Conservation (phyloP, 2,329 filamentous ascomycete species). For the Mycosphaerelloides madeirae region DNA sequence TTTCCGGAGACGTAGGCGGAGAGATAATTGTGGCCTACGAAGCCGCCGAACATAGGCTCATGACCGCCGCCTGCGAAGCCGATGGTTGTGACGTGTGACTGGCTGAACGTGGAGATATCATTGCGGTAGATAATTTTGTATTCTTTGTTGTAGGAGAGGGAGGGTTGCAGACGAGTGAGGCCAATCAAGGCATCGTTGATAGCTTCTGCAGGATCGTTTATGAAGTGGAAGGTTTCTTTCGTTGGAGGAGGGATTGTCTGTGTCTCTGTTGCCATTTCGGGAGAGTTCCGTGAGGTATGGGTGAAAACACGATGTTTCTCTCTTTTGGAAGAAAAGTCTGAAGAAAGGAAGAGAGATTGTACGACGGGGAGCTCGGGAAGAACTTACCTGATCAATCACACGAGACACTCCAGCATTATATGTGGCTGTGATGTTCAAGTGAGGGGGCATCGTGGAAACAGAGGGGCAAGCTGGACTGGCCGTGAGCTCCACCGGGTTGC, state of each 20-base stretch:
- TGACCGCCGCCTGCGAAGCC: constrained; percentile 37
- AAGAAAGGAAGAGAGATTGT: background rate
- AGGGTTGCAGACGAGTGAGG: constrained; percentile 32
- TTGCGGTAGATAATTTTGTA: constrained; percentile 36
- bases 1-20: constrained; percentile 58
- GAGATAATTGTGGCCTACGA: constrained; percentile 59
- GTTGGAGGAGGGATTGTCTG: constrained; percentile 16
- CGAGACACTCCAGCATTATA: constrained; percentile 1
- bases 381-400: background rate
- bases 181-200: constrained; percentile 35
- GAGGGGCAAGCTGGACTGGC: too few species aligned
- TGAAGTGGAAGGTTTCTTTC: constrained; percentile 36
- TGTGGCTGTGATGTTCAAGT: constrained; percentile 6
- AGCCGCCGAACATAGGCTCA: constrained; percentile 61
- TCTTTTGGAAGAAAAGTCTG: too few species aligned
- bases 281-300: background rate
- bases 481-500: too few species aligned
- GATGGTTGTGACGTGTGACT: constrained; percentile 33
- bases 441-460: constrained; percentile 1
- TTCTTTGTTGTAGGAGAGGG: constrained; percentile 30
- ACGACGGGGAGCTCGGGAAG: background rate
- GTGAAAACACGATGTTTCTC: too few species aligned
- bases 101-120: constrained; percentile 30
- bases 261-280: constrained; percentile 24
- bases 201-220: constrained; percentile 32